Conservation (phyloP, 1,284 basidiomycete species). For the Cystobasidium slooffiae region DNA sequence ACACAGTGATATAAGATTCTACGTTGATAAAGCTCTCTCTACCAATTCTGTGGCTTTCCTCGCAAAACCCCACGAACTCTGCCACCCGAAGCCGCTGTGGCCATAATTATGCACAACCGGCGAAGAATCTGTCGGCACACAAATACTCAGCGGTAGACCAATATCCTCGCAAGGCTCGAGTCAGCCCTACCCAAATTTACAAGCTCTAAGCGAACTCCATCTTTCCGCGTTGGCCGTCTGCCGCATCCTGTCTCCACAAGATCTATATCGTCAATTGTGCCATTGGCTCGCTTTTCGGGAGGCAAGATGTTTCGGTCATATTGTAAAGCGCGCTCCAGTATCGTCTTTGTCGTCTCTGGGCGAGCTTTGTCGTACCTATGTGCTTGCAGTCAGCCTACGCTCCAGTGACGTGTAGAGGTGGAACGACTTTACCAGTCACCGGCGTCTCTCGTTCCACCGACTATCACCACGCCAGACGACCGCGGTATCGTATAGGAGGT, state of each 20-base stretch:
- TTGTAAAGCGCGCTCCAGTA: slow-evolving; percentile 26
- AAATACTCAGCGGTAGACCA: neutral
- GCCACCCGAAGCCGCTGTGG: slow-evolving; percentile 36
- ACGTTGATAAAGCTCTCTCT: neutral
- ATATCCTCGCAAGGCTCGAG: neutral
- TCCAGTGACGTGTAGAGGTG: neutral
- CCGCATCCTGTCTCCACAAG: slow-evolving; percentile 71
- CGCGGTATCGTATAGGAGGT: slow-evolving; percentile 73
- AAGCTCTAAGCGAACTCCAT: slow-evolving; percentile 61
- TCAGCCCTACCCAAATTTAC: slow-evolving; percentile 43
- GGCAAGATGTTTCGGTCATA: slow-evolving; percentile 63
- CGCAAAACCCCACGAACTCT: slow-evolving; percentile 28
- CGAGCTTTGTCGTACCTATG: slow-evolving; percentile 15
- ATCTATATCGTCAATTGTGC: slow-evolving; percentile 67
- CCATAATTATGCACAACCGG: slow-evolving; percentile 42
- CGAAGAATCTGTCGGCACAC: neutral
- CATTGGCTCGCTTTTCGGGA: slow-evolving; percentile 55
- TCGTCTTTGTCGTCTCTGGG: slow-evolving; percentile 24
- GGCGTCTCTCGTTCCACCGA: slow-evolving; percentile 67
- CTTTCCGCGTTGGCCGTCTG: slow-evolving; percentile 61
- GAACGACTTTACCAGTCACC: slow-evolving; percentile 66
- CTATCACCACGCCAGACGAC: slow-evolving; percentile 62
- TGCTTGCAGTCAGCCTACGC: neutral
- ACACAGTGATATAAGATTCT: neutral
- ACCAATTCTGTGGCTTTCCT: slow-evolving; percentile 19